These are phyloP conservation scores for Brachypodium distachyon DNA, from an alignment of 202 grass and related monocot species.

Conservation along the genomic window DNA sequence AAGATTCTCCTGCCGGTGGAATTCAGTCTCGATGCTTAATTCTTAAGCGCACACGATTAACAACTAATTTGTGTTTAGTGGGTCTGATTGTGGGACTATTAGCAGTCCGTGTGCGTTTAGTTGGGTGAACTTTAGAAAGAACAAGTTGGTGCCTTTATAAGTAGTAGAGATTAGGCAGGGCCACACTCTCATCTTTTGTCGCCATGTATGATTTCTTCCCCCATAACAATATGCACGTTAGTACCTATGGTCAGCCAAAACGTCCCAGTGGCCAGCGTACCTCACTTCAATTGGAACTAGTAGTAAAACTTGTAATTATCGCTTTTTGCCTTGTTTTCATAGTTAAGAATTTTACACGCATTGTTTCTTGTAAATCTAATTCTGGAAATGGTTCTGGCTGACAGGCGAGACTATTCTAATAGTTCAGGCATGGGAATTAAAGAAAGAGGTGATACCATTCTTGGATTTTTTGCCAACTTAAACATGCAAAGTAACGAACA, in stretches of 20 bases:
- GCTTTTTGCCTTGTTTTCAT: not conserved
- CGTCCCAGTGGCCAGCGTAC: not conserved
- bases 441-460: not conserved
- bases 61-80: no score
- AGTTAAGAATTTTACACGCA: not conserved
- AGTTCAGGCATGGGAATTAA: constrained; percentile 21
- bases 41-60: no score
- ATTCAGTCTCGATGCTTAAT: no score
- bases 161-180: no score
- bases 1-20: no score
- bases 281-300: not conserved
- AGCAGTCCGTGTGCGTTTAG: no score
- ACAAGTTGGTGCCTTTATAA: no score
- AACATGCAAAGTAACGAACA: constrained; percentile 12
- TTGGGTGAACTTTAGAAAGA: no score
- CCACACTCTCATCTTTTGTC: no score
- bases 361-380: not conserved
- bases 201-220: no score
- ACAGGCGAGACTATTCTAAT: constrained; percentile 35
- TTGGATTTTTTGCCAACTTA: constrained; percentile 26
- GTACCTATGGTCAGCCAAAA: not conserved
- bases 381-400: not conserved
- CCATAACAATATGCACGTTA: not conserved
- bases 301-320: not conserved
- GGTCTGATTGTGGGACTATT: no score